Conservation (phyloP, 2,329 filamentous ascomycete species). For the Aspergillus hortae region DNA sequence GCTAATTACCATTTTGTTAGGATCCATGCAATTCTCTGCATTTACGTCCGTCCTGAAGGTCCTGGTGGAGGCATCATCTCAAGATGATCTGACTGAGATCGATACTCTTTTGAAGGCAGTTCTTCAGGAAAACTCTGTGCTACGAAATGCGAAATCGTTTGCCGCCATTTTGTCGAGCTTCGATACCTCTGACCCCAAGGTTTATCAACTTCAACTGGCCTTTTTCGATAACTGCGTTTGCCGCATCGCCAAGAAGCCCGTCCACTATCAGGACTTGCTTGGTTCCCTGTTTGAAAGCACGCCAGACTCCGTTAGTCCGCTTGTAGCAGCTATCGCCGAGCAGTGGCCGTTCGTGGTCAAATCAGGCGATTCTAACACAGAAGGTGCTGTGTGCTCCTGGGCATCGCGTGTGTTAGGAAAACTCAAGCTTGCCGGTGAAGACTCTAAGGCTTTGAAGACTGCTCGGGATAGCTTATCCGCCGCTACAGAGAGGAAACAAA, state of each 20-base stretch:
- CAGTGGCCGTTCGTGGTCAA: conserved; percentile 70
- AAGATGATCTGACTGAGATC: conserved; percentile 31
- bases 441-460: conserved; percentile 42
- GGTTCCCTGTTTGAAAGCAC: conserved; percentile 36
- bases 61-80: conserved; percentile 27
- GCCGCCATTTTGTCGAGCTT: conserved; percentile 38
- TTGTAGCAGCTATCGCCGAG: conserved; percentile 69
- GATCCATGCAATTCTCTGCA: conserved; percentile 40
- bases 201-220: conserved; percentile 50
- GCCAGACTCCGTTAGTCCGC: conserved; percentile 53
- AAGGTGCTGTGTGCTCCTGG: conserved; percentile 53
- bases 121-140: conserved; percentile 34
- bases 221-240: conserved; percentile 82
- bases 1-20: conserved; percentile 12
- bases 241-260: conserved; percentile 69
- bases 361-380: conserved; percentile 43
- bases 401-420: conserved; percentile 56
- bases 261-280: conserved; percentile 68
- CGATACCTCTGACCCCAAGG: conserved; percentile 27
- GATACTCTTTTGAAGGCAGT: conserved; percentile 32
- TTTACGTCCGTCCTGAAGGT: conserved; percentile 41
- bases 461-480: conserved; percentile 45
- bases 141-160: conserved; percentile 34
- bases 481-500: conserved; percentile 38
- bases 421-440: conserved; percentile 53